Evolutionary conservation across 2,329 filamentous ascomycete species (phyloP).

Genomic region (Arachnomyces sp.): DNA sequence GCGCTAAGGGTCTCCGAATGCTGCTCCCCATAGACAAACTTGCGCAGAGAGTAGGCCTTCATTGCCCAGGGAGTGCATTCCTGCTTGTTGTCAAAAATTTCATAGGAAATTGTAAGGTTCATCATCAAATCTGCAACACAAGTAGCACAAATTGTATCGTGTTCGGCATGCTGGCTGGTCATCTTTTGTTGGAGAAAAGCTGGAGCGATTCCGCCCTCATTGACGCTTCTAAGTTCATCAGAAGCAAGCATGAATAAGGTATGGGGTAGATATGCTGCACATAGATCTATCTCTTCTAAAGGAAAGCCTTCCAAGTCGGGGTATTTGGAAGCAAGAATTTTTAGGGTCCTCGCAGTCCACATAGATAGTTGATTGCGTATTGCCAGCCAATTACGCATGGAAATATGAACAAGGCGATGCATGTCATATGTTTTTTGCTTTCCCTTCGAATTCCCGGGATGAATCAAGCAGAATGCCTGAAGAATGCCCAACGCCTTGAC

Average conservation of each 20-base stretch:
- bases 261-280: constrained; percentile 20
- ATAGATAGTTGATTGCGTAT: constrained; percentile 14
- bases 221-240: too few relatives aligned
- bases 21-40: too few relatives aligned
- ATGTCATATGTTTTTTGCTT: constrained; percentile 14
- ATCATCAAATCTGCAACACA: too few relatives aligned
- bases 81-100: constrained; percentile 6
- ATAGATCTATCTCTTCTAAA: constrained; percentile 21
- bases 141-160: too few relatives aligned
- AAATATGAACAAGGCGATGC: constrained; percentile 22
- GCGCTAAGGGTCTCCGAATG: too few relatives aligned
- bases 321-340: constrained; percentile 14
- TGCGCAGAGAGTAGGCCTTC: not conserved
- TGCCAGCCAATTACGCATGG: constrained; percentile 21
- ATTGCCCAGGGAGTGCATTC: constrained; percentile 2
- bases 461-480: too few relatives aligned
- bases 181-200: constrained; percentile 9
- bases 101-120: constrained; percentile 13
- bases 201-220: not conserved
- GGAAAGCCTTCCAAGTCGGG: constrained; percentile 7
- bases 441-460: too few relatives aligned
- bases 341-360: constrained; percentile 20
- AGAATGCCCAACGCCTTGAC: too few relatives aligned
- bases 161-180: too few relatives aligned
- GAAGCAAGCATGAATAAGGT: constrained; percentile 12